Evolutionary conservation across 202 grass and related monocot species (phyloP).

Genomic region (Alloteropsis angusta): DNA sequence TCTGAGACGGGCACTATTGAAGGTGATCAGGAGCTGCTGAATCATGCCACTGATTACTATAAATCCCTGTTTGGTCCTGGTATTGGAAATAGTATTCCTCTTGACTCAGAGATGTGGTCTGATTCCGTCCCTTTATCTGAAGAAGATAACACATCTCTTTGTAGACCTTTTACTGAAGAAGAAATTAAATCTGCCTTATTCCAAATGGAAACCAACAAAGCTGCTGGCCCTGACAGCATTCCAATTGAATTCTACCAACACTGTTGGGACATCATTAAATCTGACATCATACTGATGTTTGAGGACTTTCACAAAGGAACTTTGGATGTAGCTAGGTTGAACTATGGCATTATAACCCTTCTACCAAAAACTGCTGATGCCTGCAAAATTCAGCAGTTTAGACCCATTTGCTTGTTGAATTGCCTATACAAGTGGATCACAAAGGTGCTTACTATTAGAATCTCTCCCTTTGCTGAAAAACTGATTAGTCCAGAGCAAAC

Average conservation of each 20-base stretch:
- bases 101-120: no score
- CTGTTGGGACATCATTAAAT: neutral
- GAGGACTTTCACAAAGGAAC: neutral
- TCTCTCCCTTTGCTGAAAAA: fast-evolving
- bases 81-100: no score
- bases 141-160: no score
- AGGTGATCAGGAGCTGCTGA: no score
- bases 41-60: no score
- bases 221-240: fast-evolving
- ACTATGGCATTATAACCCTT: neutral
- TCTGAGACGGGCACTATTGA: no score
- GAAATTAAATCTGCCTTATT: neutral
- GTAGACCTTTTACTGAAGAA: neutral
- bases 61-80: no score
- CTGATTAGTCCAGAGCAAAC: fast-evolving
- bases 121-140: no score
- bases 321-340: fast-evolving
- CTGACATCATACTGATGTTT: fast-evolving
- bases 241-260: neutral
- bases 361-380: neutral
- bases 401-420: neutral
- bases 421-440: neutral
- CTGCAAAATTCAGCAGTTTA: neutral
- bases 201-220: neutral
- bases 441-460: neutral